These are phyloP conservation scores for Acephala macrosclerotiorum DNA, from an alignment of 2,329 filamentous ascomycete species.

Conservation along the genomic window DNA sequence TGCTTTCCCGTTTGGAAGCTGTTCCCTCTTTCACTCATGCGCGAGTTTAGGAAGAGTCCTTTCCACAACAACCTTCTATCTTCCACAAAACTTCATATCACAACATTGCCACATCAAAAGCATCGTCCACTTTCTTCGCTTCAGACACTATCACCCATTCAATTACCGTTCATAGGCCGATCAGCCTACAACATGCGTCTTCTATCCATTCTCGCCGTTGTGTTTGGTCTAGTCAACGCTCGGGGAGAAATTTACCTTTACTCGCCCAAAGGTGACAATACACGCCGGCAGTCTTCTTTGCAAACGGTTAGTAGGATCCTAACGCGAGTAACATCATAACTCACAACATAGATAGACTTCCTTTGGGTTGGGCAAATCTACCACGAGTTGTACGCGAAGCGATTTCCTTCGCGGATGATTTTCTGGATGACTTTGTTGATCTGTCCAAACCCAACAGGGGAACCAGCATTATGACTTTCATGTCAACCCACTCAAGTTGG, in stretches of 20 bases:
- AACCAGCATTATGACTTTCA: no score
- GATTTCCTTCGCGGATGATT: no score
- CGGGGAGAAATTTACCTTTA: no score
- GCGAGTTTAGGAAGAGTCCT: background rate
- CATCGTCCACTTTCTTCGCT: background rate
- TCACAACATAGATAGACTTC: conserved; percentile 1
- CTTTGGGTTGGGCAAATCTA: conserved; percentile 12
- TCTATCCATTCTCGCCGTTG: background rate
- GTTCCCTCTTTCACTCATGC: background rate
- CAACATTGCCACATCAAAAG: background rate
- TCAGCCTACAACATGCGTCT: background rate
- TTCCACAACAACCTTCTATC: background rate
- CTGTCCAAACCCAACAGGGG: no score
- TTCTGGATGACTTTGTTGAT: no score
- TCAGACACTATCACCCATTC: background rate
- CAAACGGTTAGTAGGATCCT: conserved; percentile 7
- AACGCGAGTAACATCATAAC: background rate
- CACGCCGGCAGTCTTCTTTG: background rate
- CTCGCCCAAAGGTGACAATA: no score
- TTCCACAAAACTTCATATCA: background rate
- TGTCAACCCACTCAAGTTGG: no score
- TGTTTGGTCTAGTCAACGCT: background rate
- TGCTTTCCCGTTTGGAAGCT: background rate
- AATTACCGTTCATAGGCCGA: background rate
- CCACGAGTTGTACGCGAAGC: background rate